A percentile compares a stretch with the other conserved stretches of the same genome.
Evolutionary conservation across 2,329 filamentous ascomycete species (phyloP).

Genomic region (Coniochaeta sp.): DNA sequence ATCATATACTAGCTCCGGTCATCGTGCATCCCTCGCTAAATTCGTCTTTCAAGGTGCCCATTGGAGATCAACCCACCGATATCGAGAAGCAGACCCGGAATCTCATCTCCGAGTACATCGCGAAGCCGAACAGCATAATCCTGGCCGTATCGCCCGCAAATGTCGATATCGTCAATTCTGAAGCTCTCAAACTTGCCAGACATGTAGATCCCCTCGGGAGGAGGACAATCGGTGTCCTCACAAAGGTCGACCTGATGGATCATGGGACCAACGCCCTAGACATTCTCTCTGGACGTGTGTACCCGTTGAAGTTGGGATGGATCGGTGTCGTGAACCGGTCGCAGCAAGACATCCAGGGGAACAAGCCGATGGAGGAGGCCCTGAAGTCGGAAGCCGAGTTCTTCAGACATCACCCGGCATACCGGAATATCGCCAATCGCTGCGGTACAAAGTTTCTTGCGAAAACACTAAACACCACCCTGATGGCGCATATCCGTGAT

Average conservation of each 20-base stretch:
- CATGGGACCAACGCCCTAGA: constrained; percentile 97
- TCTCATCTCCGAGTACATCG: constrained; percentile 95
- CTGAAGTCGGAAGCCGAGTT: constrained; percentile 87
- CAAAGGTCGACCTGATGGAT: constrained; percentile 97
- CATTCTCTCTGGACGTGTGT: constrained; percentile 94
- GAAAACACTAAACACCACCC: constrained; percentile 87
- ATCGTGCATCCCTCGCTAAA: not conserved
- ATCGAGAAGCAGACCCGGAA: constrained; percentile 98
- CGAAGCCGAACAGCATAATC: constrained; percentile 97
- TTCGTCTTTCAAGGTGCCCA: constrained; percentile 60
- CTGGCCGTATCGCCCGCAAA: constrained; percentile 95
- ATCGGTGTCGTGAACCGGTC: constrained; percentile 97
- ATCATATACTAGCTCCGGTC: constrained; percentile 1
- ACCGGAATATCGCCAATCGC: constrained; percentile 87
- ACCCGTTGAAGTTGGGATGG: constrained; percentile 93
- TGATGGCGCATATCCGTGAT: constrained; percentile 95
- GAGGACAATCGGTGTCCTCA: constrained; percentile 92
- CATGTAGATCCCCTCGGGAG: constrained; percentile 94
- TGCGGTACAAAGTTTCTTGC: constrained; percentile 93
- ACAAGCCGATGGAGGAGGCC: constrained; percentile 90
- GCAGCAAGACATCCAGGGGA: constrained; percentile 94
- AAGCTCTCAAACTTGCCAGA: constrained; percentile 90
- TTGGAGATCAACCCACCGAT: constrained; percentile 93
- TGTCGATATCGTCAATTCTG: constrained; percentile 96
- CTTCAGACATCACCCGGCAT: constrained; percentile 94